These are phyloP conservation scores for Tricholoma sp. DNA, from an alignment of 768 basidiomycete genomes.

Conservation along the genomic window DNA sequence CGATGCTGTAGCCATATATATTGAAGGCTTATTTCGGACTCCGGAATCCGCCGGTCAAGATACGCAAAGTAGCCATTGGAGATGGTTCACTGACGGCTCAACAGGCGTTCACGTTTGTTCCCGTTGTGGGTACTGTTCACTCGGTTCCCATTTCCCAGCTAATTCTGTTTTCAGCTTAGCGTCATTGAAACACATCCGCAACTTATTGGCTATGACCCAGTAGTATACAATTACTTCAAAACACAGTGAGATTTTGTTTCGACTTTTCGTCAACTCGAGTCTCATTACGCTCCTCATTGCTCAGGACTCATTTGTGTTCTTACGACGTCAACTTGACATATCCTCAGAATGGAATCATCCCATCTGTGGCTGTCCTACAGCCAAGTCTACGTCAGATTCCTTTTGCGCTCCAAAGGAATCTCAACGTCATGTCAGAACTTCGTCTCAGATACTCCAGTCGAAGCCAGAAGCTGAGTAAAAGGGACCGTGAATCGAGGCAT, in stretches of 20 bases:
- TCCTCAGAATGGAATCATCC: constrained; percentile 53
- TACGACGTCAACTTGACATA: constrained; percentile 66
- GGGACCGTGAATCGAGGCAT: constrained; percentile 20
- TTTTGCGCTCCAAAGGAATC: constrained; percentile 16
- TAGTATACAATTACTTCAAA: constrained; percentile 63
- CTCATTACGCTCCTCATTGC: not conserved
- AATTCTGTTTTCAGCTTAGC: constrained; percentile 33
- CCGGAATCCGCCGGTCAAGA: constrained; percentile 58
- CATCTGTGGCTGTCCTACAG: constrained; percentile 31
- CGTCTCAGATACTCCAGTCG: constrained; percentile 18
- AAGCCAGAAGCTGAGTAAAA: constrained; percentile 16
- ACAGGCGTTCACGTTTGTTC: constrained; percentile 45
- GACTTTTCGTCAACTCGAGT: not conserved
- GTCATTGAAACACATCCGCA: constrained; percentile 72
- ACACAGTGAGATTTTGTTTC: constrained; percentile 48
- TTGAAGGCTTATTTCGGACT: constrained; percentile 64
- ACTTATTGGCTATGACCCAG: constrained; percentile 64
- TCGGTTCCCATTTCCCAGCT: not conserved
- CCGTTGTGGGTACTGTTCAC: constrained; percentile 40
- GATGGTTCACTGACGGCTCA: constrained; percentile 55
- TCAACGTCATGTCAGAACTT: constrained; percentile 17
- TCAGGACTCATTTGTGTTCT: constrained; percentile 57
- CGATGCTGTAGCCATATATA: constrained; percentile 57
- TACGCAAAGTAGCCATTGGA: constrained; percentile 66
- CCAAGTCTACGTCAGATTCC: constrained; percentile 33